Conservation (phyloP, 2,329 filamentous ascomycete genomes). For the Rhinocladiella similis region DNA sequence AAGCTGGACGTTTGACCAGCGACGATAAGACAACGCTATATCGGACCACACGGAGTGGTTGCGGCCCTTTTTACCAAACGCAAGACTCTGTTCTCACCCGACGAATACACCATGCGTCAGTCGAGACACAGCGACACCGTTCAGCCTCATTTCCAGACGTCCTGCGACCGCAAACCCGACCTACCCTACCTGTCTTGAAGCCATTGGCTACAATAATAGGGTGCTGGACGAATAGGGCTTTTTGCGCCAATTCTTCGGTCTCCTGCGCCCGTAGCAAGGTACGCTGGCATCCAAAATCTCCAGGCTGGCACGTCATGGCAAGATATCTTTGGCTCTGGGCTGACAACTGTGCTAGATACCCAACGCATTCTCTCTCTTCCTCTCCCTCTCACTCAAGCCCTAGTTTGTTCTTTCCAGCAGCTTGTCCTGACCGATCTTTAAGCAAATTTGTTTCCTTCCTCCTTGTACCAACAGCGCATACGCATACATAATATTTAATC, state of each 20-base stretch:
- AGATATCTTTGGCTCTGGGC: slow-evolving; percentile 11
- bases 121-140: slow-evolving; percentile 18
- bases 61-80: background rate
- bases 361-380: slow-evolving; percentile 7
- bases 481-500: slow-evolving; percentile 16
- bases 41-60: background rate
- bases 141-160: slow-evolving; percentile 28
- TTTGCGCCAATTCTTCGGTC: slow-evolving; percentile 14
- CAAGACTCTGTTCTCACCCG: slow-evolving; percentile 12
- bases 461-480: slow-evolving; percentile 25
- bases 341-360: slow-evolving; percentile 24
- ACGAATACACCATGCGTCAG: slow-evolving; percentile 28
- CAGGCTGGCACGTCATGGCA: slow-evolving; percentile 17
- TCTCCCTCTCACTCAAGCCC: slow-evolving; percentile 3
- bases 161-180: slow-evolving; percentile 26
- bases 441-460: slow-evolving; percentile 13
- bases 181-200: slow-evolving; percentile 22
- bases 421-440: slow-evolving; percentile 11
- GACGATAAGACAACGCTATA: background rate
- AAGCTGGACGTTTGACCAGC: background rate
- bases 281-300: slow-evolving; percentile 7
- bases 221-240: slow-evolving; percentile 30
- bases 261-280: slow-evolving; percentile 16
- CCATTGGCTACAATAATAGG: slow-evolving; percentile 27
- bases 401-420: slow-evolving; percentile 5